Conservation (phyloP, 345 rosid genomes). For the Eucalyptus pauciflora region DNA sequence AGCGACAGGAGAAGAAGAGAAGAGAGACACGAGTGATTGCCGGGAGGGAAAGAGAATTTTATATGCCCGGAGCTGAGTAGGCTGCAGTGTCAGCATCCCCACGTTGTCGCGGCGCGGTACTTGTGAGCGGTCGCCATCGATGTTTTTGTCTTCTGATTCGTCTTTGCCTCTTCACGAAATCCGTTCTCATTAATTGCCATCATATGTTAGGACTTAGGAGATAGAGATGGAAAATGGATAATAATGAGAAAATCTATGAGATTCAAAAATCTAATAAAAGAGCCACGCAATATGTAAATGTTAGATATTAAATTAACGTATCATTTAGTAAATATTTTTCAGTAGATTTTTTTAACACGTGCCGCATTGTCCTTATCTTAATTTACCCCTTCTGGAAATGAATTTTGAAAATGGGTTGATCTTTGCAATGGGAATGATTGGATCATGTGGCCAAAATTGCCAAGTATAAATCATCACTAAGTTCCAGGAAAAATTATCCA, state of each 20-base stretch:
- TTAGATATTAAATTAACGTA: neutral
- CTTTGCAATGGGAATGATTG: neutral
- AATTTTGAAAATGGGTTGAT: neutral
- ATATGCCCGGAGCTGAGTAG: neutral
- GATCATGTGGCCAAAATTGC: neutral
- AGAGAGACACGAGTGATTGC: neutral
- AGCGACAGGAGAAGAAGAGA: neutral
- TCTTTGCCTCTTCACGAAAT: neutral
- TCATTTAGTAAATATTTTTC: neutral
- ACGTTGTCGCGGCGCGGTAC: fast-evolving
- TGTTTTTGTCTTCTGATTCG: neutral
- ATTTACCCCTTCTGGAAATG: neutral
- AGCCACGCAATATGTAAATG: neutral
- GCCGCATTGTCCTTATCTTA: fast-evolving
- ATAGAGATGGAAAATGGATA: neutral
- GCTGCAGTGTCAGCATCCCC: fast-evolving
- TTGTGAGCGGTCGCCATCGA: neutral
- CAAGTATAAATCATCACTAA: fast-evolving
- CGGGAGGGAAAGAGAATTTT: fast-evolving
- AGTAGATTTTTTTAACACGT: fast-evolving
- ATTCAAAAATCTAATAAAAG: neutral
- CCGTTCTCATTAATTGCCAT: neutral
- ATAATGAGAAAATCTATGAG: neutral
- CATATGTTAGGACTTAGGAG: neutral
- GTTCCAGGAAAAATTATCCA: fast-evolving